Evolutionary conservation across 352 stramenopile genomes (phyloP), one percentile per base, ranked within the genome.

Genomic region (Blastocystis hominis): DNA sequence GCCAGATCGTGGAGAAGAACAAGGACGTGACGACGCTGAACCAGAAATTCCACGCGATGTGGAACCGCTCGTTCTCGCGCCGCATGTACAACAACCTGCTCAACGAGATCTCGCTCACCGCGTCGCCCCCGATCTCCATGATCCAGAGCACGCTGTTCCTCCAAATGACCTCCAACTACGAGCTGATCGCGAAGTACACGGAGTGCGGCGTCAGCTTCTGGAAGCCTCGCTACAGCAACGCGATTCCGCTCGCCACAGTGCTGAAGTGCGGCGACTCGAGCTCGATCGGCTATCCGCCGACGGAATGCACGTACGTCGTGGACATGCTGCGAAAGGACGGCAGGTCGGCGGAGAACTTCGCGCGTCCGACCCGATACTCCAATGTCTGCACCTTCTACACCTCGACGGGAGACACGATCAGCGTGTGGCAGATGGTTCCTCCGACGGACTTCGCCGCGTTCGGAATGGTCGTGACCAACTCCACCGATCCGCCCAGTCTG

Each of bases 161-260:
- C 1, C 5, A 47, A 7, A 38, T 36, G n/a, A 78, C 62, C 15
- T 50, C 77, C 6, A 24, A 40, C 1, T 87, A 87, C 55, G n/a
- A 44, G 13, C 0, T 78, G 47, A 78, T 87, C 42, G 77, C 77
- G 5, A 44, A 46, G 9, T 87, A 78, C n/a, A 55, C 77, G 36
- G 77, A 87, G 55, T 56, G 66, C 36, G 34, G 24, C 34, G 34
- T 87, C 24, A 76, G 54, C 42, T 87, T 87, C 66, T 87, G 77
- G 77, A n/a, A 53, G 24, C 77, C 77, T 38, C 17, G 47, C 42
- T 3, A 10, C 7, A 4, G n/a, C 3, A 62, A 63, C 20, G 44
- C 42, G 20, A 20, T 75, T 36, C 46, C 66, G 6, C 63, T 87
- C 20, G 62, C 62, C 3, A 68, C 77, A 0, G 77, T 87, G 24